These are phyloP conservation scores for Pseudocercospora musae DNA, from an alignment of 2,329 filamentous ascomycete species.

Conservation along the genomic window DNA sequence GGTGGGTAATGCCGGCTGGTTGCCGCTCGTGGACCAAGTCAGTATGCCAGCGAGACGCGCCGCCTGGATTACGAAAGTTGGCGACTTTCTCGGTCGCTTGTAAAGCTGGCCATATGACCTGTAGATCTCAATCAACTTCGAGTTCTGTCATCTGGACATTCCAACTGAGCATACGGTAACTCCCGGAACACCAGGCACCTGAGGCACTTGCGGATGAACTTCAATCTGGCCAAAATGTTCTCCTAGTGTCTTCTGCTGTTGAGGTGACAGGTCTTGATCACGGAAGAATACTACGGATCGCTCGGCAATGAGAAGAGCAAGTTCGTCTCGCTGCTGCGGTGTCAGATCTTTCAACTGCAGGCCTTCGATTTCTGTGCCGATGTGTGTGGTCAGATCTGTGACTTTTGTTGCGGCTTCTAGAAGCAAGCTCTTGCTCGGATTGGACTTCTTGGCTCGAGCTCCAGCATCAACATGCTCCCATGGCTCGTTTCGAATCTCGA, in stretches of 20 bases:
- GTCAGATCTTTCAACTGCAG: conserved; percentile 62
- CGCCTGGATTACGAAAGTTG: conserved; percentile 64
- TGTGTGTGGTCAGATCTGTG: conserved; percentile 59
- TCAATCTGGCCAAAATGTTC: conserved; percentile 65
- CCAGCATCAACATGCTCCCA: conserved; percentile 59
- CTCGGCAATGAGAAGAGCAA: conserved; percentile 61
- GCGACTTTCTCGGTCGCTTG: conserved; percentile 59
- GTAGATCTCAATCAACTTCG: too few species aligned
- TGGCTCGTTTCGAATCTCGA: conserved; percentile 58
- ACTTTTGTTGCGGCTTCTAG: conserved; percentile 61
- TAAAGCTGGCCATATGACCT: conserved; percentile 66
- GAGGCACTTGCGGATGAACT: conserved; percentile 67
- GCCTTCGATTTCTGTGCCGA: conserved; percentile 63
- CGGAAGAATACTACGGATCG: conserved; percentile 65
- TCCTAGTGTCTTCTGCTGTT: conserved; percentile 62
- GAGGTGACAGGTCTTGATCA: conserved; percentile 59
- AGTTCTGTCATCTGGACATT: too few species aligned
- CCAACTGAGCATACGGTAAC: conserved; percentile 35
- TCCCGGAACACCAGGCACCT: conserved; percentile 64
- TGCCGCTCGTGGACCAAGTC: conserved; percentile 70
- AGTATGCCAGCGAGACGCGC: conserved; percentile 65
- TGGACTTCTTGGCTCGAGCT: conserved; percentile 50
- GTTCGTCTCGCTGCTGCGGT: conserved; percentile 58
- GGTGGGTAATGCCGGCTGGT: conserved; percentile 54
- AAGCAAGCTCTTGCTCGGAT: conserved; percentile 59